Base-by-base conservation (phyloP, 768 basidiomycete species). In the Hydnomerulius pinastri region DNA sequence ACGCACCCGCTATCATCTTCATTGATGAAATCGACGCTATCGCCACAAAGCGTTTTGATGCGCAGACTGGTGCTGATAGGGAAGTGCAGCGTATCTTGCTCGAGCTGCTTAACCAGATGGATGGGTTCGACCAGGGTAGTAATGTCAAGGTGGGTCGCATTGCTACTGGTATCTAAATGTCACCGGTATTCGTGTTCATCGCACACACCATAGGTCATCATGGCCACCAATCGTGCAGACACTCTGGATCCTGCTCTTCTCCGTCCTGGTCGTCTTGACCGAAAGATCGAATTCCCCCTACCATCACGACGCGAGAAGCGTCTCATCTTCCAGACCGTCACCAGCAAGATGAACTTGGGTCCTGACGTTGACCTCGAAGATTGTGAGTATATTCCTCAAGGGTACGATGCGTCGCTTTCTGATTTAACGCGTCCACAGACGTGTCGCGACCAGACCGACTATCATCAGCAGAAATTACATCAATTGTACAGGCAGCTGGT, bases 11-110 rank as follows among this genome's bases (percentile, higher is more conserved):
- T 23, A 99, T 99, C 66, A 98, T 99, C 71, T 99, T 99, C 76
- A 98, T 99, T 64, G 97, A 98, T 69, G 96, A 95, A 64, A 90
- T 95, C 59, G 97, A 99, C 59, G 96, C 97, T 17, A 99, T 99
- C 67, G 97, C 97, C 3, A 98, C 97, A 30, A 99, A 99, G 72
- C 93, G 96, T 66, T 99, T 99, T 71, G 97, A 98, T 65, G 97
- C 97, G 6, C 97, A 99, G 69, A 98, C 97, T 0, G 97, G 97
- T 63, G 97, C 97, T 9, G 97, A 99, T 73, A 81, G 97, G 53
- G 97, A 99, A 74, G 97, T 99, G 4, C 97, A 99, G 71, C 92
- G 97, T 71, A 98, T 99, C 64, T 70, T 99, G 56, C 83, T 99
- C 11, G 97, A 99, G 70, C 75, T 99, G 48, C 77, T 99, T 52